Evolutionary conservation across 805 yeast genomes (phyloP), one percentile per base, ranked within the genome.

Genomic region (Myxozyma neglecta): DNA sequence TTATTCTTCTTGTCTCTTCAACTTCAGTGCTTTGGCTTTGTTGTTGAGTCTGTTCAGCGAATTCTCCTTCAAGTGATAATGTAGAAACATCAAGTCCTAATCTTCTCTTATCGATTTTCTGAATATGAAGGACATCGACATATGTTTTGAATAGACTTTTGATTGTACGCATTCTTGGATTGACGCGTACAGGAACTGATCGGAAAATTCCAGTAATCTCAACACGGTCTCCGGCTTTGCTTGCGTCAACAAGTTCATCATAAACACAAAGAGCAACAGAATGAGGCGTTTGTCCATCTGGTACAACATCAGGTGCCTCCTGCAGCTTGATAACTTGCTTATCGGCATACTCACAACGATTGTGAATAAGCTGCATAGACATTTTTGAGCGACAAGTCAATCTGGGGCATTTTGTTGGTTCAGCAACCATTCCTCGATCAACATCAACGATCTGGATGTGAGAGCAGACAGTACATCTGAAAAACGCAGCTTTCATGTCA

Each of bases 221-320:
- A 51, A 94, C 83, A 61, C 97, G 83, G 74, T 94, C 99, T 80
- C 99, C 99, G 8, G 99, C 97, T 70, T 96, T 83, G 70, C 96
- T 88, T 57, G 89, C 81, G 74, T 94, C 99, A 0, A 94, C 99
- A 64, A 94, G 80, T 73, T 94, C 98, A 75, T 94, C 99, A 72
- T 93, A 94, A 0, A 90, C 96, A 78, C 97, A 90, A 35, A 94
- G 78, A 6, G 96, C 90, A 52, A 94, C 89, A 13, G 97, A 87
- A 75, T 94, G 99, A 1, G 99, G 99, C 1, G 99, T 94, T 76
- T 94, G 99, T 16, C 99, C 99, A 76, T 89, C 98, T 3, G 99
- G 99, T 14, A 93, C 96, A 64, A 85, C 81, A 74, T 94, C 99
- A 0, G 97, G 97, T 0, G 97, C 91, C 75, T 94, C 99, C 76